Evolutionary conservation across 768 basidiomycete genomes (phyloP).

Genomic region (Tulasnella calospora): DNA sequence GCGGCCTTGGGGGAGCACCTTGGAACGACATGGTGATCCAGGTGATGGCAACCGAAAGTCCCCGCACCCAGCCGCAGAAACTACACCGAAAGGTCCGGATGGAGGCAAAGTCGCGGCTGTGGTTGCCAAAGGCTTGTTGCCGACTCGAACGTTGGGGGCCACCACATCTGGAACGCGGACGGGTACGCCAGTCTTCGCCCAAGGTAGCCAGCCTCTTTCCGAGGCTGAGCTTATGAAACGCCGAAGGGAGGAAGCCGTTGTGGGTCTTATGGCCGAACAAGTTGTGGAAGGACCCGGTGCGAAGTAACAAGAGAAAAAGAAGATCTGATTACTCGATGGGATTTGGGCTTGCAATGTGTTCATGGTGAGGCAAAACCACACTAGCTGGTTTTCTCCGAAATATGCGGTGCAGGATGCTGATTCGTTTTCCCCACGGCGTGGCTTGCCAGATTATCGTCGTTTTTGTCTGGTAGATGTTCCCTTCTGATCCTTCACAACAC

Average conservation of each 20-base stretch:
- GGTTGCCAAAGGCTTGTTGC: constrained; percentile 9
- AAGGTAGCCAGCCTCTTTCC: constrained; percentile 12
- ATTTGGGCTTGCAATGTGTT: constrained; percentile 12
- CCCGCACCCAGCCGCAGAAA: constrained; percentile 3
- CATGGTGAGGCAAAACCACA: constrained; percentile 7
- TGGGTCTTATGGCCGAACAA: constrained; percentile 36
- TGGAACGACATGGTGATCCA: not conserved
- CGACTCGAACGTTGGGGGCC: constrained; percentile 7
- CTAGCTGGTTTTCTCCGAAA: constrained; percentile 7
- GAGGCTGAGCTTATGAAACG: constrained; percentile 39
- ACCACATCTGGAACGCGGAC: constrained; percentile 8
- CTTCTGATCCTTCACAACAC: constrained; percentile 10
- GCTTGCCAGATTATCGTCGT: not conserved
- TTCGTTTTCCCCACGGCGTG: constrained; percentile 11
- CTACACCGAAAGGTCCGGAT: constrained; percentile 1
- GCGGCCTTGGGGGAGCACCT: not conserved
- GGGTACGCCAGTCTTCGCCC: constrained; percentile 4
- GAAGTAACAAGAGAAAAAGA: constrained; percentile 4
- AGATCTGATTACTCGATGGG: constrained; percentile 8
- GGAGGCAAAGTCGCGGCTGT: constrained; percentile 4
- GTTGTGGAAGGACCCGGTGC: not conserved
- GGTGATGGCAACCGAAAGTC: constrained; percentile 11
- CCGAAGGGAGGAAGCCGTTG: constrained; percentile 42
- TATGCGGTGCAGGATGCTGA: not conserved
- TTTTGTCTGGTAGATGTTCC: not conserved